Evolutionary conservation across 805 yeast genomes (phyloP), one percentile per base, ranked within the genome.

Genomic region (Yarrowia sp.): DNA sequence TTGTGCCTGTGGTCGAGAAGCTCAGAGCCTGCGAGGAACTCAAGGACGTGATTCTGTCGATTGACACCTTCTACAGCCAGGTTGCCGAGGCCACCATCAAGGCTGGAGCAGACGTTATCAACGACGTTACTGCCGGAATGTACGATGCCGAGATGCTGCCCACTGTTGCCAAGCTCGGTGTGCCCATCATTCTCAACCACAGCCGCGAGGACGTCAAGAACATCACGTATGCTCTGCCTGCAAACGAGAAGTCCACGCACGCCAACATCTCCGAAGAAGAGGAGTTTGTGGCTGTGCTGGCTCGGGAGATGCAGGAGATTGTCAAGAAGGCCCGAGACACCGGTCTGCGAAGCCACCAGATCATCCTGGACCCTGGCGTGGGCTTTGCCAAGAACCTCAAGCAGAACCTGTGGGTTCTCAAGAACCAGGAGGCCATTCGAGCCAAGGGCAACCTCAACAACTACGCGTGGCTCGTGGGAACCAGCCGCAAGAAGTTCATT

Each of bases 321-420:
- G 78, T 90, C 27, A 66, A 72, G 0, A 78, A 75, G 61, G 96
- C 96, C 12, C 74, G 81, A 44, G 68, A 67, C 0, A 75, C 72
- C 0, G 97, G 97, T 4, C 83, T 93, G 1, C 78, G 80, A 63
- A 84, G 93, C 72, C 94, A 97, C 97, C 98, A 94, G 73, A 76
- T 94, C 3, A 84, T 94, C 16, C 69, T 91, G 4, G 99, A 94
- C 71, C 99, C 99, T 0, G 99, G 99, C 1, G 74, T 94, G 41
- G 99, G 99, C 1, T 94, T 94, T 74, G 97, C 98, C n/a, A 94
- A 94, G 72, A 80, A 79, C 60, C 68, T 80, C n/a, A 66, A 71
- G 7, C 96, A 92, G 69, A 93, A 92, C 71, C 66, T 92, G 31
- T 79, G 79, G 21, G 68, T 90, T 0, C 78, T 94, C 27, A 80